Evolutionary conservation across 78 protist genomes (phyloP), one percentile per base, ranked within the genome.

Genomic region (Corallochytrium limacisporum): DNA sequence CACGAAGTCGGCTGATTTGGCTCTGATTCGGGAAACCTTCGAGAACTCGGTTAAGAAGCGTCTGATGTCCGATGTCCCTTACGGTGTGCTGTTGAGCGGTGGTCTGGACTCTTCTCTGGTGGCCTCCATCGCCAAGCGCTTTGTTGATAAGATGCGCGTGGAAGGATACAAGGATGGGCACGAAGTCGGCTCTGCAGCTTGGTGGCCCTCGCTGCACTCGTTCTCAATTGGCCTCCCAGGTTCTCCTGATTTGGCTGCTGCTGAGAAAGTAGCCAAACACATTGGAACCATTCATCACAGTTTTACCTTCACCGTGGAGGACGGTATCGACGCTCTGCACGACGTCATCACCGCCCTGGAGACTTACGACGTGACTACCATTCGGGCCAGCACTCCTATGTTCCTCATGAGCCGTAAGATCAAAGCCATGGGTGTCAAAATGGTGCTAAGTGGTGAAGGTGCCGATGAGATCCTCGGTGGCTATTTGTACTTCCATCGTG

Each of bases 391-490:
- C 26, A 85, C 91, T 4, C 91, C 91, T 46, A 89, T 85, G 91
- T 85, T 77, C 67, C 62, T 89, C 61, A 40, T 89, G 28, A 37
- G 88, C 13, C 55, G 89, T 28, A 65, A 68, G 36, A 85, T 85
- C 76, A 89, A 85, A 51, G 88, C 86, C 20, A 51, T 70, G 72
- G 90, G 93, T 37, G 84, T 78, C n/a, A 85, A 85, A 66, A 77
- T 82, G 87, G 92, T 90, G 29, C 56, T 90, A 18, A 69, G 83
- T 2, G 95, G 95, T 32, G 95, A 90, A 49, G 95, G 95, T 13
- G 57, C 87, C 37, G 90, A 84, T 68, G 91, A 84, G 63, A 42
- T 79, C 26, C 75, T 79, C 26, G 90, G 88, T 0, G 89, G 89
- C 33, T 85, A 81, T 53, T 75, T 81, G 26, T 88, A 83, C 72